Evolutionary conservation across 1,284 basidiomycete species (phyloP).

Genomic region (Gymnopus androsaceus): DNA sequence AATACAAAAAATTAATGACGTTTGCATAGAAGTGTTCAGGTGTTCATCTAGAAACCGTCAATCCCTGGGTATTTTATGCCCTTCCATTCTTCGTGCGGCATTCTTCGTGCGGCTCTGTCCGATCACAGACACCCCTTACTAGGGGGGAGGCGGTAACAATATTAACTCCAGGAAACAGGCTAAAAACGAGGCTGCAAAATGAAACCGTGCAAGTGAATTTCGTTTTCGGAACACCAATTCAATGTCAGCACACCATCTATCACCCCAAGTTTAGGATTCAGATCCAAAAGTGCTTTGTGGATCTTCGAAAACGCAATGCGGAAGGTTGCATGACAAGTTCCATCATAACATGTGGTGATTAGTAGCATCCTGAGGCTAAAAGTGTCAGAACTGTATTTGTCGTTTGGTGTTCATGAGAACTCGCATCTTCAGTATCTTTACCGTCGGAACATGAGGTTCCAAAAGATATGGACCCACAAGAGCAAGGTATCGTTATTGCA

Average conservation of each 20-base stretch:
- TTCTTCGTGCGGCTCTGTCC: neutral
- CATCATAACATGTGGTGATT: neutral
- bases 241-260: neutral
- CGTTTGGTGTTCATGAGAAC: neutral
- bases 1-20: neutral
- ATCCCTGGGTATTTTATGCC: neutral
- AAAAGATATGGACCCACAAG: neutral
- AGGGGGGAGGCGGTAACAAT: neutral
- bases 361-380: neutral
- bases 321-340: neutral
- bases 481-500: too few species aligned
- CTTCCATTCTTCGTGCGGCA: neutral
- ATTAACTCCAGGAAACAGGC: neutral
- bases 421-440: too few species aligned
- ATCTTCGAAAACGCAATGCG: neutral
- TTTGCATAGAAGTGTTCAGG: neutral
- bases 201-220: too few species aligned
- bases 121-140: too few species aligned
- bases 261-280: neutral
- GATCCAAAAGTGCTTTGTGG: neutral
- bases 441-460: too few species aligned
- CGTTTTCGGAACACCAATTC: neutral
- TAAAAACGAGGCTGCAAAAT: neutral
- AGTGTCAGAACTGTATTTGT: neutral
- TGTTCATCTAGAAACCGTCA: neutral